These are phyloP conservation scores for Fusarium ramigenum DNA, from an alignment of 2,329 filamentous ascomycete genomes.

Conservation along the genomic window DNA sequence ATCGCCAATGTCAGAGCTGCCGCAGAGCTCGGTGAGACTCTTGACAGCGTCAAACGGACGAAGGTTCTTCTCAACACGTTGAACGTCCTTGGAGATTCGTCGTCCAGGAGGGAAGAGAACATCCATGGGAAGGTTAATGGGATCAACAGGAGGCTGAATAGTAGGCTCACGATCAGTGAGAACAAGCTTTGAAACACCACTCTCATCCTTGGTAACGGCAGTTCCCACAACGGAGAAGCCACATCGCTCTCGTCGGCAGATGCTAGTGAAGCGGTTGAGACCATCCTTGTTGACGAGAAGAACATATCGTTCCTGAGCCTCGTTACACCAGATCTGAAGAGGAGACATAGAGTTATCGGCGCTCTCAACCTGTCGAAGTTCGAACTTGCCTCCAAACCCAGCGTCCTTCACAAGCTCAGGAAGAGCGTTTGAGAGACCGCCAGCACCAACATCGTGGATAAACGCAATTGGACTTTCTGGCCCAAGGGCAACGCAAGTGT, in stretches of 20 bases:
- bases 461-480: slow-evolving; percentile 90
- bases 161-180: slow-evolving; percentile 83
- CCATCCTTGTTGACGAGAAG: slow-evolving; percentile 84
- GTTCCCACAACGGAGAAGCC: slow-evolving; percentile 91
- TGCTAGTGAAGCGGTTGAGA: slow-evolving; percentile 78
- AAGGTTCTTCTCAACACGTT: slow-evolving; percentile 60
- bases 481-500: slow-evolving; percentile 87
- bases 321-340: slow-evolving; percentile 94
- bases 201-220: slow-evolving; percentile 69
- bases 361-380: slow-evolving; percentile 92
- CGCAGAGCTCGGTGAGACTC: slow-evolving; percentile 73
- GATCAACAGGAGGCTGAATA: slow-evolving; percentile 69
- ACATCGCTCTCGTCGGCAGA: slow-evolving; percentile 83
- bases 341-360: slow-evolving; percentile 93
- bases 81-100: slow-evolving; percentile 41
- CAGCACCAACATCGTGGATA: slow-evolving; percentile 97
- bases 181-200: slow-evolving; percentile 76
- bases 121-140: slow-evolving; percentile 90
- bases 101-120: slow-evolving; percentile 80
- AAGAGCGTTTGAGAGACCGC: slow-evolving; percentile 78
- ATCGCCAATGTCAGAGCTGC: slow-evolving; percentile 54
- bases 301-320: slow-evolving; percentile 96
- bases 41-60: slow-evolving; percentile 74
- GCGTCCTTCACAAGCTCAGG: slow-evolving; percentile 88
- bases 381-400: slow-evolving; percentile 88